phyloP scores from a whole-genome alignment of 352 stramenopile genomes.

The Vaucheria bursata region DNA sequence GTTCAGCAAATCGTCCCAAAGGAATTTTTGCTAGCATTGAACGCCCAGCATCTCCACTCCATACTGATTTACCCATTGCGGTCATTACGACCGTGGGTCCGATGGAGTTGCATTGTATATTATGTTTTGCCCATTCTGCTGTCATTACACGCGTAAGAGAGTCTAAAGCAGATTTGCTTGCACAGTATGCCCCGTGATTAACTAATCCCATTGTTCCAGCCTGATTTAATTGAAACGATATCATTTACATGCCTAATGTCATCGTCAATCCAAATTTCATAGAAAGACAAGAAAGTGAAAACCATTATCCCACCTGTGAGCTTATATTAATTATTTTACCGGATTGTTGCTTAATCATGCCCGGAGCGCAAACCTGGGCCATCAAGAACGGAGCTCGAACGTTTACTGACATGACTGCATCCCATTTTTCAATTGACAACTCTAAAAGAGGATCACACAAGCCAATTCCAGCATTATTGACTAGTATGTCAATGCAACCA shows the following conservation, averaged over 20 bases:
- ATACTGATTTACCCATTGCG: not conserved
- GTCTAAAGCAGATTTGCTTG: not conserved
- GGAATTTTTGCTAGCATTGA: not conserved
- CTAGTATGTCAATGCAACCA: not conserved
- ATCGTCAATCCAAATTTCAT: too few relatives aligned
- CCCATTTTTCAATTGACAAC: not conserved
- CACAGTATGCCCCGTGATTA: not conserved
- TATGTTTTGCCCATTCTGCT: not conserved
- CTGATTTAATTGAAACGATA: too few relatives aligned
- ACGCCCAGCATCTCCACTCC: not conserved
- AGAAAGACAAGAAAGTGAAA: too few relatives aligned
- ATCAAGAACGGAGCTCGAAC: not conserved
- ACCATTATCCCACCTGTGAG: not conserved
- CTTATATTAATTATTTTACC: not conserved
- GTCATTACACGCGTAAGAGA: not conserved
- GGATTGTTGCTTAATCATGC: not conserved
- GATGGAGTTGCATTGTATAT: not conserved
- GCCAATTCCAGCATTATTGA: not conserved
- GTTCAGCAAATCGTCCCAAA: not conserved
- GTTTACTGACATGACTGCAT: not conserved
- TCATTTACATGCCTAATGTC: too few relatives aligned
- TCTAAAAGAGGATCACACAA: not conserved
- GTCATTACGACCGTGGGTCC: slow-evolving; percentile 5
- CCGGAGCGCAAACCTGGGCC: not conserved
- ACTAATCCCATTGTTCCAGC: not conserved